Conservation (phyloP, 1,284 basidiomycete genomes). For the Fereydounia khargensis region DNA sequence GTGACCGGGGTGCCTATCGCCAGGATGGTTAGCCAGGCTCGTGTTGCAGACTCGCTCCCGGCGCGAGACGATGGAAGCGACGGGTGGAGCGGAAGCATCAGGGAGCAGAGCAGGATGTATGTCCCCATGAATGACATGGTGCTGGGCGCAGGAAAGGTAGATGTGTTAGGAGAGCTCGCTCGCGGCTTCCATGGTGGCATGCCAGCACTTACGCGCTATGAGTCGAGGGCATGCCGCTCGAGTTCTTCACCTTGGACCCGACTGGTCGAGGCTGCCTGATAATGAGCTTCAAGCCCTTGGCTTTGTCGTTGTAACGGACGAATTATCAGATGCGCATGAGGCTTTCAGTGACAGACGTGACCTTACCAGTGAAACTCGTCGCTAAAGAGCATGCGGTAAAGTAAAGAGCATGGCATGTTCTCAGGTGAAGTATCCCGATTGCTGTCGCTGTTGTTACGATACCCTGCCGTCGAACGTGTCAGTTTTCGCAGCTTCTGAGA, state of each 20-base stretch:
- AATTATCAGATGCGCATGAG: too few relatives aligned
- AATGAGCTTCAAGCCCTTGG: slow-evolving; percentile 34
- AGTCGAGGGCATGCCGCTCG: slow-evolving; percentile 40
- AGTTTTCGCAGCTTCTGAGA: too few relatives aligned
- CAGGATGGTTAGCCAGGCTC: slow-evolving; percentile 14
- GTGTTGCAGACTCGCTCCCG: slow-evolving; percentile 4
- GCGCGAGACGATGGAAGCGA: slow-evolving; percentile 5
- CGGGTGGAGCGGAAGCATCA: slow-evolving; percentile 25
- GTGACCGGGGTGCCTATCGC: slow-evolving; percentile 14
- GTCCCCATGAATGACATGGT: slow-evolving; percentile 41
- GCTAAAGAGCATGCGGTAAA: slow-evolving; percentile 22
- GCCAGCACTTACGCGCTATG: slow-evolving; percentile 33
- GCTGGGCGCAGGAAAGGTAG: slow-evolving; percentile 4
- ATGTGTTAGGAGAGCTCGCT: not conserved
- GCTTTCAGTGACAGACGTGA: not conserved
- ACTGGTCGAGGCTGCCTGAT: slow-evolving; percentile 39
- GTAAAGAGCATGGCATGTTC: slow-evolving; percentile 25
- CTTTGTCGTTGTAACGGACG: not conserved
- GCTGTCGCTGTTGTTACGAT: slow-evolving; percentile 36
- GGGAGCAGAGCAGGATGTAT: slow-evolving; percentile 22
- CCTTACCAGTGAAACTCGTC: slow-evolving; percentile 20
- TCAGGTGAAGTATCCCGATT: slow-evolving; percentile 29
- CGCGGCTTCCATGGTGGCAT: not conserved
- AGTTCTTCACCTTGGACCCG: slow-evolving; percentile 31
- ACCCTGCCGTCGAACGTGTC: too few relatives aligned